These are phyloP conservation scores for Haematococcus lacustris DNA, from an alignment of 139 green algal species.

Conservation along the genomic window DNA sequence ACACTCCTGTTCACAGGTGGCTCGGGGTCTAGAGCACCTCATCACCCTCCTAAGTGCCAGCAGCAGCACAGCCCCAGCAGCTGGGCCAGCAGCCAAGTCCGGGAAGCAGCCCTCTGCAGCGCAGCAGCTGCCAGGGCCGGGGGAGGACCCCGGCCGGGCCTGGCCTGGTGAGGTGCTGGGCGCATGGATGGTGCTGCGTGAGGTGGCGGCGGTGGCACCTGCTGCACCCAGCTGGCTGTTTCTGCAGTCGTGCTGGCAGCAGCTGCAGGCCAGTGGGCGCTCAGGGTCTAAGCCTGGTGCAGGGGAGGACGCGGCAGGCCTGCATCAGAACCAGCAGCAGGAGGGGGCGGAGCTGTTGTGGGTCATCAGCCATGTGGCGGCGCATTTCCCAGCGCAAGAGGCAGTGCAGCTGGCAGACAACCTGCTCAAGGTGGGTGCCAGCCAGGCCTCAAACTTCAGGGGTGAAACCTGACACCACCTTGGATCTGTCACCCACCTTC, in stretches of 20 bases:
- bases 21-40: background rate
- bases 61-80: background rate
- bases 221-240: constrained; percentile 64
- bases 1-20: background rate
- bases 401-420: constrained; percentile 40
- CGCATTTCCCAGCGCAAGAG: constrained; percentile 45
- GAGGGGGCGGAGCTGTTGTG: constrained; percentile 46
- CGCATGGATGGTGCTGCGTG: constrained; percentile 9
- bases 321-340: no score
- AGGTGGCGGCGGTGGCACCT: constrained; percentile 30
- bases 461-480: background rate
- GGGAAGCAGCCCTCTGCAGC: background rate
- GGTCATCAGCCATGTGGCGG: constrained; percentile 55
- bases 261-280: constrained; percentile 24
- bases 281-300: background rate
- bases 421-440: constrained; percentile 42
- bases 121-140: background rate
- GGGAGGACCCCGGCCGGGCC: no score
- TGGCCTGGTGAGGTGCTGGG: constrained; percentile 1
- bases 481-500: background rate
- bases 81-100: background rate
- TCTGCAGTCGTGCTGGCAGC: constrained; percentile 47
- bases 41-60: background rate
- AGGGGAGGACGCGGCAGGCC: no score
- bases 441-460: no score